Percentiles rank a stretch among this genome's conserved stretches.
phyloP scores from a whole-genome alignment of 495 filamentous ascomycete species.

The Neurospora cerealis region DNA sequence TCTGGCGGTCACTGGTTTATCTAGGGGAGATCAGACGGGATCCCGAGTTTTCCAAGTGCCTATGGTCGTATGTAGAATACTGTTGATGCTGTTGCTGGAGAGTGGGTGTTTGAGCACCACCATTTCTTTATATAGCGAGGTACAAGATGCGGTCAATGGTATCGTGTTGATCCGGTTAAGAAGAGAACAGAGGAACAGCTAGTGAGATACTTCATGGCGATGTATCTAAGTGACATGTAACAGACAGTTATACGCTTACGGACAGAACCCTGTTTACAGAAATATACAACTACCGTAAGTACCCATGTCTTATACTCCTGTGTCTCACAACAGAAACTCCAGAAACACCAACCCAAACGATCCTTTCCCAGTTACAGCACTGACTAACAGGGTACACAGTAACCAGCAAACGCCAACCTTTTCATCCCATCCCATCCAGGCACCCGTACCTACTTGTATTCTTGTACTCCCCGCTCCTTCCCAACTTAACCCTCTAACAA shows the following conservation, averaged over 20 bases:
- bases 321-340: not conserved
- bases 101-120: not conserved
- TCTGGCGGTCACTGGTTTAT: not conserved
- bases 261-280: not conserved
- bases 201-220: not conserved
- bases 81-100: not conserved
- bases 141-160: not conserved
- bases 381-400: not conserved
- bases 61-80: not conserved
- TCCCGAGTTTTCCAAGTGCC: not conserved
- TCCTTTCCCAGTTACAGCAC: not conserved
- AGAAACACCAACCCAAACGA: not conserved
- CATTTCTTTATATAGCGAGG: not conserved
- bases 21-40: not conserved
- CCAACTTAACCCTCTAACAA: no score
- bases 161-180: not conserved
- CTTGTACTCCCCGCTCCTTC: no score
- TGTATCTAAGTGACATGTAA: not conserved
- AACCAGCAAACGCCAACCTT: not conserved
- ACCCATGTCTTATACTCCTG: not conserved
- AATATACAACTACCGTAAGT: not conserved
- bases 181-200: not conserved
- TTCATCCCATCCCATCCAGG: not conserved
- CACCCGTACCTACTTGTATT: not conserved
- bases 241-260: not conserved